A percentile compares a stretch with the other conserved stretches of the same genome.
phyloP scores from a whole-genome alignment of 2,329 filamentous ascomycete species.

The Cercospora janseana region DNA sequence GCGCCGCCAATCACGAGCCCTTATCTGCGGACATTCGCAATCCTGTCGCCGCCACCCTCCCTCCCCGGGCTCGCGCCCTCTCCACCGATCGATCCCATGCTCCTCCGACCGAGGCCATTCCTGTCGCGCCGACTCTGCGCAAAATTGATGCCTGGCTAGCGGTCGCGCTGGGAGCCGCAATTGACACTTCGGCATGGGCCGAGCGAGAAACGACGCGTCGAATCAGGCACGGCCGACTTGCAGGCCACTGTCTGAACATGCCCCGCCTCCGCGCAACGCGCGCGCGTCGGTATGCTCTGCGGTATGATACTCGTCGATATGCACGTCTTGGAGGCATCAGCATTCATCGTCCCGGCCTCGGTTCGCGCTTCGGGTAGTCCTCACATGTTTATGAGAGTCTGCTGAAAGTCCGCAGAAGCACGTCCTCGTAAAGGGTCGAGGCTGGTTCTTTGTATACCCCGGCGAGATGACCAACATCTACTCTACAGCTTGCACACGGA shows the following conservation, averaged over 20 bases:
- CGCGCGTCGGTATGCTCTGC: not conserved
- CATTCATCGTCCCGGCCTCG: slow-evolving; percentile 2
- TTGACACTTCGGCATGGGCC: not conserved
- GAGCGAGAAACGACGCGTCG: slow-evolving; percentile 13
- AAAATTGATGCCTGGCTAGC: too few relatives aligned
- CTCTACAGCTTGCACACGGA: too few relatives aligned
- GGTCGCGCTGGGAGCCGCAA: not conserved
- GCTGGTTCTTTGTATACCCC: too few relatives aligned
- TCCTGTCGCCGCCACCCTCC: not conserved
- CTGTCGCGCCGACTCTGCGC: too few relatives aligned
- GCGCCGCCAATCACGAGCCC: slow-evolving; percentile 5
- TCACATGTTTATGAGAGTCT: not conserved
- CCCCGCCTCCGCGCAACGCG: not conserved
- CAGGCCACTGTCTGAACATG: too few relatives aligned
- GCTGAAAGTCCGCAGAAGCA: too few relatives aligned
- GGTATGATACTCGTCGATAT: slow-evolving; percentile 2
- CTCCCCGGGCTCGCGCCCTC: not conserved
- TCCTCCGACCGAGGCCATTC: too few relatives aligned
- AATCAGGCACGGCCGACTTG: too few relatives aligned
- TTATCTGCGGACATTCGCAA: not conserved
- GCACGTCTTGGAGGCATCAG: slow-evolving; percentile 6
- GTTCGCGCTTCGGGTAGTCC: not conserved
- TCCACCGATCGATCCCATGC: too few relatives aligned
- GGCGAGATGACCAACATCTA: too few relatives aligned
- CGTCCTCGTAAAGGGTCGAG: too few relatives aligned